These are phyloP conservation scores for Bathelium albidoporum DNA, from an alignment of 495 filamentous ascomycete species.

Conservation along the genomic window DNA sequence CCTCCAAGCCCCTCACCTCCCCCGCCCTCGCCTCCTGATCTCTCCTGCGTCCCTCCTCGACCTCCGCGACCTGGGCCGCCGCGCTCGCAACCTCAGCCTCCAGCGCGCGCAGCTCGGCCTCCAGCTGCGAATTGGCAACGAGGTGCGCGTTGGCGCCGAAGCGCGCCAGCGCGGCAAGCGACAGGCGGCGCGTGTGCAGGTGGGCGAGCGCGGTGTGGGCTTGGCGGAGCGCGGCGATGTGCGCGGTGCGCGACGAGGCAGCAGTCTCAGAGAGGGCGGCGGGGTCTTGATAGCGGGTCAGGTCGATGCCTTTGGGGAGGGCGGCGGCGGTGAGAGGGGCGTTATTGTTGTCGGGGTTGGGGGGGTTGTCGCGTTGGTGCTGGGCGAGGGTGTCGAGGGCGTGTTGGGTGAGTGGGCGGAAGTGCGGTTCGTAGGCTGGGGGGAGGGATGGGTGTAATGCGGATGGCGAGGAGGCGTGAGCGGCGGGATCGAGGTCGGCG, in stretches of 20 bases:
- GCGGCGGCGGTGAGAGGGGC: slow-evolving; percentile 15
- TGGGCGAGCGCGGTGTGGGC: slow-evolving; percentile 60
- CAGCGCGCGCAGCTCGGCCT: slow-evolving; percentile 57
- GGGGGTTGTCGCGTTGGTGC: slow-evolving; percentile 37
- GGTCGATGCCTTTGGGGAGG: slow-evolving; percentile 57
- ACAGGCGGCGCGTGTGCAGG: slow-evolving; percentile 51
- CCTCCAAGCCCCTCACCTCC: slow-evolving; percentile 59
- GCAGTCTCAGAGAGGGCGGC: slow-evolving; percentile 27
- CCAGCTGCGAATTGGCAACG: slow-evolving; percentile 67
- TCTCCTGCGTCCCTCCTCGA: slow-evolving; percentile 59
- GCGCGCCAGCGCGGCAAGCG: slow-evolving; percentile 64
- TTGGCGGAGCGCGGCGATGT: slow-evolving; percentile 22
- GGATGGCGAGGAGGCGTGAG: slow-evolving; percentile 7
- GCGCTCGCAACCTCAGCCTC: slow-evolving; percentile 66
- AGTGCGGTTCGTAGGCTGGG: slow-evolving; percentile 29
- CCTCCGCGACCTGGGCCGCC: slow-evolving; percentile 54
- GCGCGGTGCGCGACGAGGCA: slow-evolving; percentile 22
- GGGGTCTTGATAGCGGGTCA: slow-evolving; percentile 69
- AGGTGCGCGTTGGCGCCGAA: slow-evolving; percentile 89
- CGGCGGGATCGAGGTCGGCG: slow-evolving; percentile 12
- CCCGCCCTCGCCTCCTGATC: slow-evolving; percentile 58
- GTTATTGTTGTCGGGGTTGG: slow-evolving; percentile 14
- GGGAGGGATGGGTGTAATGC: slow-evolving; percentile 23
- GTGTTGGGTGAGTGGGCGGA: slow-evolving; percentile 50
- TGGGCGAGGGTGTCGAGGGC: slow-evolving; percentile 48